These are phyloP conservation scores for Vitis amurensis DNA, from an alignment of 164 flowering plant species.

Conservation along the genomic window DNA sequence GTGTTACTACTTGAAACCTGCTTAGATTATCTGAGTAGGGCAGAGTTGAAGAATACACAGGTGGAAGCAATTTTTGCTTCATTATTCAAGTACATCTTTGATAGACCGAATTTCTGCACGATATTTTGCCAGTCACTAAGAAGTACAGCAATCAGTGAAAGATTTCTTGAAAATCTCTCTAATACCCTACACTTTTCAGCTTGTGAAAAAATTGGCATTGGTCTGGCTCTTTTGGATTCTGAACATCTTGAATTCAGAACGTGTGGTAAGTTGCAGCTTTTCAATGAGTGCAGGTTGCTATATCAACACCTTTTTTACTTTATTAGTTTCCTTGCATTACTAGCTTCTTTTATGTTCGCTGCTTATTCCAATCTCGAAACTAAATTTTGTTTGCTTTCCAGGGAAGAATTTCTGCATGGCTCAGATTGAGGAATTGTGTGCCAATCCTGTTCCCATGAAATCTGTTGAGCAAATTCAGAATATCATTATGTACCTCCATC, in stretches of 20 bases:
- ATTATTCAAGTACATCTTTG: conserved; percentile 55
- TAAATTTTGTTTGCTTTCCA: conserved; percentile 20
- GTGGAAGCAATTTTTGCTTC: conserved; percentile 42
- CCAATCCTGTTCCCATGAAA: conserved; percentile 36
- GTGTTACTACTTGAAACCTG: conserved; percentile 64
- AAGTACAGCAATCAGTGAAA: conserved; percentile 40
- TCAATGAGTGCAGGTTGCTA: neutral
- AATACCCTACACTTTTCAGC: conserved; percentile 52
- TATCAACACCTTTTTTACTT: neutral
- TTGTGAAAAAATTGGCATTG: conserved; percentile 72
- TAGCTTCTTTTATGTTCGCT: neutral
- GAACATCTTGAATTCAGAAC: conserved; percentile 51
- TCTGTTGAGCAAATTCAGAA: conserved; percentile 74
- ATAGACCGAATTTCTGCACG: conserved; percentile 66
- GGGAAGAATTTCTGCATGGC: conserved; percentile 77
- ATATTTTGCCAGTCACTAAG: conserved; percentile 58
- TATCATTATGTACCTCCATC: conserved; percentile 67
- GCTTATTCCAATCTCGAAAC: neutral
- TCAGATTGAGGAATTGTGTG: conserved; percentile 67
- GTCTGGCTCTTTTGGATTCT: conserved; percentile 84
- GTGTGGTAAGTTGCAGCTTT: conserved; percentile 52
- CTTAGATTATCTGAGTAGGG: conserved; percentile 49
- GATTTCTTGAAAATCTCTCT: conserved; percentile 56
- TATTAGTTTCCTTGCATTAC: neutral
- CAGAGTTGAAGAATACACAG: conserved; percentile 40